Conservation (phyloP, 148 eudicot genomes). For the Chenopodium quinoa region DNA sequence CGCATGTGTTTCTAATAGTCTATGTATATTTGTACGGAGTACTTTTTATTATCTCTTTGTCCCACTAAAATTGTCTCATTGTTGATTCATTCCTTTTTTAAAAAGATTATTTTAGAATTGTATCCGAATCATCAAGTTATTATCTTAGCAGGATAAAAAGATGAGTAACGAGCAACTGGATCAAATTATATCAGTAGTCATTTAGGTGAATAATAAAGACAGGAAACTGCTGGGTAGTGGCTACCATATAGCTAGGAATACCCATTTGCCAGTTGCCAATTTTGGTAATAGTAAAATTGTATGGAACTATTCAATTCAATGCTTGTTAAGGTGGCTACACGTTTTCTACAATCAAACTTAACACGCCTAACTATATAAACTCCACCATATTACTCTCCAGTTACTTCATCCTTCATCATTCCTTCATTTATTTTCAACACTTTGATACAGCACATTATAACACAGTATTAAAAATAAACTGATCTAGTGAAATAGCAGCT, state of each 20-base stretch:
- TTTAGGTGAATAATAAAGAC: neutral
- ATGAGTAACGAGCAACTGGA: too few species aligned
- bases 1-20: too few species aligned
- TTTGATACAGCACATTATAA: neutral
- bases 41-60: too few species aligned
- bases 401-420: neutral
- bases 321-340: neutral
- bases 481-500: neutral
- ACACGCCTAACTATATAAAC: slow-evolving; percentile 16
- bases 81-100: too few species aligned
- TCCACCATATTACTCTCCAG: neutral
- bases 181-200: too few species aligned
- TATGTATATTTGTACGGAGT: too few species aligned
- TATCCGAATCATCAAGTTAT: too few species aligned
- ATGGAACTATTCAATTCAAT: slow-evolving; percentile 12
- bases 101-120: too few species aligned
- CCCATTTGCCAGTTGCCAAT: neutral
- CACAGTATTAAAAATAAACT: neutral
- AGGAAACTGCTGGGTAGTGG: neutral
- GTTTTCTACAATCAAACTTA: neutral
- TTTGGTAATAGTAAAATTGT: neutral
- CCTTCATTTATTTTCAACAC: neutral
- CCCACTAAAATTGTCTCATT: too few species aligned
- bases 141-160: too few species aligned
- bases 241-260: neutral